A percentile compares a stretch with the other conserved stretches of the same genome.
phyloP scores from a whole-genome alignment of 1,139 yeast species.

The Lodderomyces oxycetoniae region DNA sequence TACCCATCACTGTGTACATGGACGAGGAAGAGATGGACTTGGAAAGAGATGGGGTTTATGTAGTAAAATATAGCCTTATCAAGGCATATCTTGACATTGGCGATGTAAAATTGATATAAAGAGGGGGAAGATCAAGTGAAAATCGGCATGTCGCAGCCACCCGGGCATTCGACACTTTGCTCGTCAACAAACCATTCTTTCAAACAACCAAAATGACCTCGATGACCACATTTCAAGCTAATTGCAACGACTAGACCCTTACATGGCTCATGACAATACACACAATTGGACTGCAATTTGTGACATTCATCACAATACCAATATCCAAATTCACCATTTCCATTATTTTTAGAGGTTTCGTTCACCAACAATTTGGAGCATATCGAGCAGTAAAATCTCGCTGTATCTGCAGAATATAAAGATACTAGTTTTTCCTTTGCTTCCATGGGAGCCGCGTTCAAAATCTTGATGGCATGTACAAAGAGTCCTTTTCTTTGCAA shows the following conservation, averaged over 20 bases:
- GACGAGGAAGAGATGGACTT: slow-evolving; percentile 60
- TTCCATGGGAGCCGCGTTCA: slow-evolving; percentile 41
- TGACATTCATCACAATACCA: slow-evolving; percentile 84
- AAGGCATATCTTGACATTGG: slow-evolving; percentile 35
- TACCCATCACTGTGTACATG: slow-evolving; percentile 24
- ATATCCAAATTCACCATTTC: slow-evolving; percentile 47
- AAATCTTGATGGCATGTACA: slow-evolving; percentile 53
- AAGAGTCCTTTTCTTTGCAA: slow-evolving; percentile 52
- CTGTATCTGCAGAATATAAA: slow-evolving; percentile 51
- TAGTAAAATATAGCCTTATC: slow-evolving; percentile 62
- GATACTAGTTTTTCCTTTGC: slow-evolving; percentile 37
- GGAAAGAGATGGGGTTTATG: slow-evolving; percentile 65
- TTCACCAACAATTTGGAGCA: slow-evolving; percentile 65
- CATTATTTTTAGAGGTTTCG: slow-evolving; percentile 48
- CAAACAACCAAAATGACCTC: slow-evolving; percentile 80
- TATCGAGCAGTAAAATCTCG: slow-evolving; percentile 53
- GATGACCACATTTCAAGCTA: slow-evolving; percentile 75
- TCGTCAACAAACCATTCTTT: slow-evolving; percentile 70
- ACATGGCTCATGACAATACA: slow-evolving; percentile 77
- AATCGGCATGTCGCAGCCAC: slow-evolving; percentile 48
- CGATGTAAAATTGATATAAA: slow-evolving; percentile 35
- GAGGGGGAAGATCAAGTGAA: slow-evolving; percentile 1
- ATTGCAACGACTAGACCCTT: slow-evolving; percentile 67
- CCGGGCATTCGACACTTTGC: slow-evolving; percentile 71
- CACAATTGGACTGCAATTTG: slow-evolving; percentile 59